phyloP scores from a whole-genome alignment of 75 land plant genomes.

The Sequoiadendron giganteum region DNA sequence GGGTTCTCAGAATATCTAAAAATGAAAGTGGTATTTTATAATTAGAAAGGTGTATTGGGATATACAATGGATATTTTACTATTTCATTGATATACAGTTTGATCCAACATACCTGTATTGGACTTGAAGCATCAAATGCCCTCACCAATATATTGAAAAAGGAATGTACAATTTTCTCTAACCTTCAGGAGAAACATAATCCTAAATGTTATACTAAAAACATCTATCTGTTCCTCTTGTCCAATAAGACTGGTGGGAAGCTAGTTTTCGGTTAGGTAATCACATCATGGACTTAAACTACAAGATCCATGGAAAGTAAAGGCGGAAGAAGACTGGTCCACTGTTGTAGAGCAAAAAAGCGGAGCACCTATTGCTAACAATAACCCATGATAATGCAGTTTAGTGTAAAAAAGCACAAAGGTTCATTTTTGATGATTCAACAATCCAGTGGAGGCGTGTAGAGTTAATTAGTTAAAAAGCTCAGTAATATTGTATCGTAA shows the following conservation, averaged over 20 bases:
- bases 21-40: too few species aligned
- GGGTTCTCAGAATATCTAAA: too few species aligned
- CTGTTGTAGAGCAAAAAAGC: background rate
- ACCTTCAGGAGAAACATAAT: background rate
- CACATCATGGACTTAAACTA: background rate
- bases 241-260: background rate
- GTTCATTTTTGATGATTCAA: background rate
- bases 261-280: background rate
- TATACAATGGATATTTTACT: too few species aligned
- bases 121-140: background rate
- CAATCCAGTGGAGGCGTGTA: background rate
- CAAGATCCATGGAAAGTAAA: background rate
- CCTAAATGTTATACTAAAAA: background rate
- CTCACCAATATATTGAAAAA: background rate
- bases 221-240: background rate
- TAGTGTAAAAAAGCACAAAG: background rate
- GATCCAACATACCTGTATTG: background rate
- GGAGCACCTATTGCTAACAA: background rate
- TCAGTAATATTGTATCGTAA: background rate
- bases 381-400: background rate
- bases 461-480: background rate
- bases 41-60: too few species aligned
- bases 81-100: background rate
- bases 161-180: background rate
- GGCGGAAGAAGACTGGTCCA: background rate